Evolutionary conservation across 2,329 filamentous ascomycete species (phyloP), one percentile per base, ranked within the genome.

Genomic region (Fusarium sp.): DNA sequence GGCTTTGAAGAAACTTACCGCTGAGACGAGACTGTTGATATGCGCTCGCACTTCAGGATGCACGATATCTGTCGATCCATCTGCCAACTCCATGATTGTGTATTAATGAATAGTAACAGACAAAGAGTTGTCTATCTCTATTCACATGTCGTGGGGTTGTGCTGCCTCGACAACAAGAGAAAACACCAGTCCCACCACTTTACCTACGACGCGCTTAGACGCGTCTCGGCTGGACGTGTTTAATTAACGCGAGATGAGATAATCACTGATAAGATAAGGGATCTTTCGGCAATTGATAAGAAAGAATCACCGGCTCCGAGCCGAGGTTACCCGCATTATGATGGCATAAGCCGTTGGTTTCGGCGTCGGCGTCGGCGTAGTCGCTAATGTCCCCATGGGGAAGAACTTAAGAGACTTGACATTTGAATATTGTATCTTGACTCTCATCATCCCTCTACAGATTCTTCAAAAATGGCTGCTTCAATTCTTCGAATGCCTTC

Each of bases 1-100:
- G 18, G 39, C 44, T 26, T 26, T 41, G 48, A 33, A 21, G 11
- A 37, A 23, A 86, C 92, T 77, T 85, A 97, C 94, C 66, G 96
- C 96, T 76, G 94, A 95, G 69, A 97, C 92, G 31, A 99, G 89
- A 82, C 93, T 97, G 82, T 93, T 95, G 77, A 99, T 91, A 81
- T 98, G 93, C 28, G 94, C 94, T 77, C 94, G 91, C 75, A 98
- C 93, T 83, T 97, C 93, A 41, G 94, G 93, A 78, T 98, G 94
- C 58, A 98, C 92, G 63, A 91, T 85, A 77, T 90, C 88, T 70
- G 79, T 82, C 58, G 79, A 77, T 60, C 79, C 83, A 50, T 88
- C 86, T 68, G 77, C 78, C 61, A 82, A 75, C 78, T 90, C 88
- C 88, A 91, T 90, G 56, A 53, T 73, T 67, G 61, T 33, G 44